Conservation (phyloP, 805 yeast species). For the Maudiozyma turicensis region DNA sequence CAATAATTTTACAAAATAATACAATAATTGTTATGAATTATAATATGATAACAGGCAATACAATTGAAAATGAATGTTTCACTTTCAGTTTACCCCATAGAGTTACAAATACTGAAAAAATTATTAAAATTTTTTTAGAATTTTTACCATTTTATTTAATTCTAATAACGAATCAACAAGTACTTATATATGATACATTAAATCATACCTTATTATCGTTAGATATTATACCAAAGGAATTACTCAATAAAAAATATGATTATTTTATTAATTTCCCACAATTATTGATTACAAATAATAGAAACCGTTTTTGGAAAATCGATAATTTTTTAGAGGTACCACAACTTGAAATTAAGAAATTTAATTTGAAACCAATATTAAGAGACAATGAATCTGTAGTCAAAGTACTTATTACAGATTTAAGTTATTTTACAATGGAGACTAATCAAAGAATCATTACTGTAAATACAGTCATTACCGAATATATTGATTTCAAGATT, state of each 20-base stretch:
- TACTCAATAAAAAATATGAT: not conserved
- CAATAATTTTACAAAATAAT: not conserved
- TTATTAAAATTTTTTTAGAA: not conserved
- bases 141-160: not conserved
- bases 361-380: conserved; percentile 1
- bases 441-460: conserved; percentile 6
- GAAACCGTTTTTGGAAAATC: not conserved
- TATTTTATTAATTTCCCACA: conserved; percentile 4
- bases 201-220: not conserved
- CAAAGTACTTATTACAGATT: not conserved
- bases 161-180: not conserved
- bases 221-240: not conserved
- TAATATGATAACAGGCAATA: not conserved
- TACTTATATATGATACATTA: not conserved
- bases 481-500: not conserved
- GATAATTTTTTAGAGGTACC: not conserved
- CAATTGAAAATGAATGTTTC: not conserved
- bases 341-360: not conserved
- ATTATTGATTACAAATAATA: not conserved
- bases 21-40: not conserved
- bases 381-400: conserved; percentile 1
- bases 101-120: not conserved
- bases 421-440: not conserved
- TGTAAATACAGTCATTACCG: not conserved
- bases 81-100: not conserved